Evolutionary conservation across 208 protist genomes (phyloP).

Genomic region (Acanthamoeba castellanii): DNA sequence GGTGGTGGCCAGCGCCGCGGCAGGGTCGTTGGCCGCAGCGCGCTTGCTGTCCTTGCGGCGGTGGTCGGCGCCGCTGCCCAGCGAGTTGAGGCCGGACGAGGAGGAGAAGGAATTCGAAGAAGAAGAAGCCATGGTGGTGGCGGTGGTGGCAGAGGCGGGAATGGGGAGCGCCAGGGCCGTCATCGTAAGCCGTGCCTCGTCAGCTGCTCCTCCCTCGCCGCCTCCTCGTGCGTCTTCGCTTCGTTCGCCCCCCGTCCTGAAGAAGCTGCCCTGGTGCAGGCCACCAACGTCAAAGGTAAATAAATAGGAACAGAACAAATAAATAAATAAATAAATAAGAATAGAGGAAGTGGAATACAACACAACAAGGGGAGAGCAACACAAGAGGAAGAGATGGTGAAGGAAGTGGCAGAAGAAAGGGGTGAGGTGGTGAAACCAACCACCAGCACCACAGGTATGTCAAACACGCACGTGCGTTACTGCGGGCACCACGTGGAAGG

Average conservation of each 20-base stretch:
- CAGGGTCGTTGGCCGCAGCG: neutral
- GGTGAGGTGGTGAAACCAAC: too few species aligned
- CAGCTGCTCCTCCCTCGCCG: neutral
- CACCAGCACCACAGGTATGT: neutral
- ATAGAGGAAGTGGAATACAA: too few species aligned
- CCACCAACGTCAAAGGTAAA: too few species aligned
- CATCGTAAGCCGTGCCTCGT: neutral
- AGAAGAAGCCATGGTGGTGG: neutral
- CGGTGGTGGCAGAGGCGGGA: neutral
- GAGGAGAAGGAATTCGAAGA: neutral
- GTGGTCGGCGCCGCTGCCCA: neutral
- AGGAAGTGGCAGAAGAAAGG: too few species aligned
- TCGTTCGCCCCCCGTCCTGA: conserved; percentile 1
- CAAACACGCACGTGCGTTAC: neutral
- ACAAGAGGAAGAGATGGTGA: too few species aligned
- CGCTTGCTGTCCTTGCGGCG: neutral
- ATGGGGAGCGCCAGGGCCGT: neutral
- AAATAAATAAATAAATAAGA: too few species aligned
- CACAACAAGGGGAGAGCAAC: too few species aligned
- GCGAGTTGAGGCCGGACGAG: neutral
- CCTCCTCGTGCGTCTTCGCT: neutral
- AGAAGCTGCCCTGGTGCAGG: neutral
- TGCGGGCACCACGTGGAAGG: neutral
- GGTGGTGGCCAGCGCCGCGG: too few species aligned
- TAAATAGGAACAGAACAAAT: too few species aligned